Base-by-base conservation (phyloP, 1,284 basidiomycete species). In the Mycena citricolor region DNA sequence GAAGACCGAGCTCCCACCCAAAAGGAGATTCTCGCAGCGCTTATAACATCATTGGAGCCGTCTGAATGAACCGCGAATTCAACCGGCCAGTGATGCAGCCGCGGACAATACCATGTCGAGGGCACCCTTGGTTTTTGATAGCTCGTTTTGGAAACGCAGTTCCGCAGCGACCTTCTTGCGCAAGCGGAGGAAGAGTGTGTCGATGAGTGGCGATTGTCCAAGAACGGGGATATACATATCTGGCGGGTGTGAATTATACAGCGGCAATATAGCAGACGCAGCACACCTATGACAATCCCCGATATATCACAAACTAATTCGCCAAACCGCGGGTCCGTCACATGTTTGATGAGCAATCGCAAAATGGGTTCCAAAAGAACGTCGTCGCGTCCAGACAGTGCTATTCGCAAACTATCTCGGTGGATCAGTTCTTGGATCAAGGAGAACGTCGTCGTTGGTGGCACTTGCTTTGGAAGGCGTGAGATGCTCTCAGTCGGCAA, bases 371-470 rank as follows among this genome's bases (percentile, higher is more conserved):
- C 94, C 3, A 99, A 73, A 4, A 95, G 78, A 21, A 98, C 86
- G 61, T 99, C 97, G 60, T 99, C 95, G 34, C 97, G 81, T 20
- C 93, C 92, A 0, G 86, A 76, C 4, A 99, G 74, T 1, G 97
- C 95, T 54, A 83, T 81, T 42, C 84, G 77, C 30, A 99, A 73
- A 2, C 91, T 95, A 62, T 99, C 93, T 7, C 91, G 84, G 58
- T 95, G 89, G 35, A 97, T 86, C 26, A 99, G 74, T 65, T 99
- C 97, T 65, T 93, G 86, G 37, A 99, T 85, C 22, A 99, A 69
- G 0, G 95, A 88, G 60, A 99, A 99, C 0, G 90, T 80, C 1
- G 86, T 91, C 6, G 84, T 78, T 5, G 94, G 91, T 12, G 83
- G 82, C 10, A 92, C 82, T 64, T 83, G 74, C 85, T 90, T 54